Base-by-base conservation (phyloP, 148 eudicot species). In the Silene conica region DNA sequence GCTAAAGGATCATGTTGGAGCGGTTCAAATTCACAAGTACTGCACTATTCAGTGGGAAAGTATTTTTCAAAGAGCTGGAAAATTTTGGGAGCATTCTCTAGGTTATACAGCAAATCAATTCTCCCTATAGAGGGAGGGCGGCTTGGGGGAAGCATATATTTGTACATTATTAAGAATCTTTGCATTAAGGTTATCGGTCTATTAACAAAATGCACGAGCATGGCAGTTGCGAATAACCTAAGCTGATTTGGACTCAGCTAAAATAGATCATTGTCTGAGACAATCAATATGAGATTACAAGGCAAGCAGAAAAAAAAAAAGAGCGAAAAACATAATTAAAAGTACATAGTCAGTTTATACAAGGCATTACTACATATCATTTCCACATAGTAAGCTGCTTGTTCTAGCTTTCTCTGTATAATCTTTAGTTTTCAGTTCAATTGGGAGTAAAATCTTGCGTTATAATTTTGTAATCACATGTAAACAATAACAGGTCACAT, bases 11-110 rank as follows among this genome's bases (percentile, higher is more conserved):
- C 79, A 76, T 72, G 73, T 73, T 72, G 82, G 72, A 22, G 55
- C 46, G 73, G 62, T 72, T 71, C 77, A 63, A 76, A 72, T 63
- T 76, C 83, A 80, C 77, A 72, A 72, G 80, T 45, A 76, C 26
- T 63, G 78, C 75, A 79, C 19, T 8, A 71, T 38, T 52, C 74
- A 69, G 59, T 8, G 56, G 12, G 41, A 54, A 69, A 78, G 54
- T 77, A 70, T 22, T 72, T 62, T 77, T 58, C 56, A 70, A 70
- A 63, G 23, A 71, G 52, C 38, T 72, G 58, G 18, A 9, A 38
- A 28, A 1, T 16, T 4, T 16, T 59, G 69, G n/a, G 63, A 15
- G 62, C 61, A 56, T 60, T 38, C 61, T 60, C 43, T 13, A 58
- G 43, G 12, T 38, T 12, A 67, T 18, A 25, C 16, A 19, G 20